These are phyloP conservation scores for Harringtonia lauricola DNA, from an alignment of 2,329 filamentous ascomycete species.

Conservation along the genomic window DNA sequence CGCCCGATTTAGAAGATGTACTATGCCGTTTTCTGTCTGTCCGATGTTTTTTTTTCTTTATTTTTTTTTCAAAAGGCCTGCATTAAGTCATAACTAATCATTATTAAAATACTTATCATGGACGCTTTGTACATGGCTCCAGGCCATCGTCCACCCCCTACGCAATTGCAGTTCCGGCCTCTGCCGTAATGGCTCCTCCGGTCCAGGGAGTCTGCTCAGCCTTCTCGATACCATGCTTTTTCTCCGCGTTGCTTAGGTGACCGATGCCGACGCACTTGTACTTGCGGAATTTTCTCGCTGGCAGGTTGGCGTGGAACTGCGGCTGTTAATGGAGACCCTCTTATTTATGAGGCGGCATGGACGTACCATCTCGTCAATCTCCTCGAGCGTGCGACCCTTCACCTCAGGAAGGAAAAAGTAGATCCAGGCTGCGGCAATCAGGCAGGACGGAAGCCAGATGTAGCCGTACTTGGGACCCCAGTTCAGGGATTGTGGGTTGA, in stretches of 20 bases:
- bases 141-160: no score
- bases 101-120: no score
- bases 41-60: no score
- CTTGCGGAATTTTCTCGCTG: constrained; percentile 28
- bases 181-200: background rate
- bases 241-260: constrained; percentile 1
- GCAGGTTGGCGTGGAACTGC: constrained; percentile 24
- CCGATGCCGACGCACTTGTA: constrained; percentile 20
- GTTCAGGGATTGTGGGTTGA: constrained; percentile 39
- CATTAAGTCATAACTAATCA: no score
- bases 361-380: constrained; percentile 42
- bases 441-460: constrained; percentile 35
- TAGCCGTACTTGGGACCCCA: constrained; percentile 49
- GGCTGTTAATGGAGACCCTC: no score
- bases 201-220: constrained; percentile 6
- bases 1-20: no score
- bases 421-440: constrained; percentile 23
- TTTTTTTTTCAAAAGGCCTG: no score
- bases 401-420: constrained; percentile 42
- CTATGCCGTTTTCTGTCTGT: no score
- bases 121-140: no score
- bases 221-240: constrained; percentile 7
- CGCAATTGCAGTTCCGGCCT: constrained; percentile 7
- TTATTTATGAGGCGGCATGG: background rate
- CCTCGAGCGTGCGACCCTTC: constrained; percentile 39